Evolutionary conservation across 2,329 filamentous ascomycete species (phyloP).

Genomic region (Knufia fluminis): DNA sequence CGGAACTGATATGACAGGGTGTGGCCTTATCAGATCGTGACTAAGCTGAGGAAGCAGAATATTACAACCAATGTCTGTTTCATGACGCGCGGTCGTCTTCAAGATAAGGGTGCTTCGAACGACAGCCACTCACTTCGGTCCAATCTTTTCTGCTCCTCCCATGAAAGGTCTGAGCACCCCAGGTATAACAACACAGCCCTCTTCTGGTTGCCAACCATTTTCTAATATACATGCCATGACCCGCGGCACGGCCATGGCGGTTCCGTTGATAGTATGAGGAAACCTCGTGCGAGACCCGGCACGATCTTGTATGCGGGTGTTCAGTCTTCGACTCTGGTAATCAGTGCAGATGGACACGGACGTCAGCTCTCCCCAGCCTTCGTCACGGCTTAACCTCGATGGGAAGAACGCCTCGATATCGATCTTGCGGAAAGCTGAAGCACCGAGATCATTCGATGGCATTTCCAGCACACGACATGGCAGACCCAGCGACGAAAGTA

Average conservation of each 20-base stretch:
- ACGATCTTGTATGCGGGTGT: slow-evolving; percentile 56
- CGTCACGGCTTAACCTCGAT: slow-evolving; percentile 51
- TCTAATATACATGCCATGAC: slow-evolving; percentile 84
- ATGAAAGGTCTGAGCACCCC: slow-evolving; percentile 75
- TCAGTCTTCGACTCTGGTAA: slow-evolving; percentile 78
- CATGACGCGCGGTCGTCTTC: too few relatives aligned
- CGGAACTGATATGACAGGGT: too few relatives aligned
- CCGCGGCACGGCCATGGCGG: slow-evolving; percentile 80
- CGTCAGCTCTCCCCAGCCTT: slow-evolving; percentile 88
- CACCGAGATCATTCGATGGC: slow-evolving; percentile 80
- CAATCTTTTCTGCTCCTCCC: slow-evolving; percentile 62
- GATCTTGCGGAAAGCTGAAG: slow-evolving; percentile 73
- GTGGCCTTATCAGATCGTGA: too few relatives aligned
- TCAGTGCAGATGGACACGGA: slow-evolving; percentile 87
- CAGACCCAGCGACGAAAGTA: slow-evolving; percentile 66
- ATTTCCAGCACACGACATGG: slow-evolving; percentile 87
- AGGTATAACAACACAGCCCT: slow-evolving; percentile 64
- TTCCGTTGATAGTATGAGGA: slow-evolving; percentile 88
- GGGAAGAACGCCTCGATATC: slow-evolving; percentile 96
- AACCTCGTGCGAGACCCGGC: slow-evolving; percentile 53
- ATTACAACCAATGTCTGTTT: too few relatives aligned
- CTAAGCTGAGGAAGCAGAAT: too few relatives aligned
- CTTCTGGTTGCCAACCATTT: slow-evolving; percentile 66
- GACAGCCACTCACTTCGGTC: slow-evolving; percentile 20
- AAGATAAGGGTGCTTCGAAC: too few relatives aligned